phyloP scores from a whole-genome alignment of 2,329 filamentous ascomycete genomes.

The Diaporthe helianthi region DNA sequence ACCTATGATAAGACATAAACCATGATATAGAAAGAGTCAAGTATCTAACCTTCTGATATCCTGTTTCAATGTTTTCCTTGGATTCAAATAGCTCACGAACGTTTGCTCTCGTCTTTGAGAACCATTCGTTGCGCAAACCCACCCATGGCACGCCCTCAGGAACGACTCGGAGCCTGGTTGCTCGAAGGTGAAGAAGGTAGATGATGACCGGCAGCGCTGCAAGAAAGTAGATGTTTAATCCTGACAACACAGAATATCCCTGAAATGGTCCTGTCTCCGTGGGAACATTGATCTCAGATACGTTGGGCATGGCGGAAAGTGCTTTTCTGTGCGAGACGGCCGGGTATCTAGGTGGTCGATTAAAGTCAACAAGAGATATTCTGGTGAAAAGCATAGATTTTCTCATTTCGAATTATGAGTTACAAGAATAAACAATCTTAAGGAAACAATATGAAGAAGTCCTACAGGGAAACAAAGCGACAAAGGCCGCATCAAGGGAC shows the following conservation, averaged over 20 bases:
- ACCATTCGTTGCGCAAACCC: slow-evolving; percentile 2
- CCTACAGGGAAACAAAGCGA: not conserved
- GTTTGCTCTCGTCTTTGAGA: not conserved
- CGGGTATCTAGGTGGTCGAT: too few species aligned
- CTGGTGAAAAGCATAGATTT: too few species aligned
- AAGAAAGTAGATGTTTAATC: not conserved
- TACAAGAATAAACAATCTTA: not conserved
- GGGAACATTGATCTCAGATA: not conserved
- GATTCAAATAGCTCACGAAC: not conserved
- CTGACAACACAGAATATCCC: not conserved
- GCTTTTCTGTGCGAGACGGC: not conserved
- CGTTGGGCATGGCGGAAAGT: not conserved
- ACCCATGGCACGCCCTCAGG: not conserved
- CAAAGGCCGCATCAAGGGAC: not conserved
- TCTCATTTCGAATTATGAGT: too few species aligned
- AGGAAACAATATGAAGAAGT: not conserved
- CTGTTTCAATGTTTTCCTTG: not conserved
- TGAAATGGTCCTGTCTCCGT: not conserved
- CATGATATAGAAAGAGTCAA: not conserved
- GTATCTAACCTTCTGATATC: not conserved
- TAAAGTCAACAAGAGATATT: not conserved
- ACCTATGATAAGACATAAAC: not conserved
- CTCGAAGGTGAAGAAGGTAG: slow-evolving; percentile 2
- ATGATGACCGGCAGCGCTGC: not conserved
- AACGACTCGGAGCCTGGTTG: not conserved